Conservation (phyloP, 2,329 filamentous ascomycete genomes). For the Fusarium sp. region DNA sequence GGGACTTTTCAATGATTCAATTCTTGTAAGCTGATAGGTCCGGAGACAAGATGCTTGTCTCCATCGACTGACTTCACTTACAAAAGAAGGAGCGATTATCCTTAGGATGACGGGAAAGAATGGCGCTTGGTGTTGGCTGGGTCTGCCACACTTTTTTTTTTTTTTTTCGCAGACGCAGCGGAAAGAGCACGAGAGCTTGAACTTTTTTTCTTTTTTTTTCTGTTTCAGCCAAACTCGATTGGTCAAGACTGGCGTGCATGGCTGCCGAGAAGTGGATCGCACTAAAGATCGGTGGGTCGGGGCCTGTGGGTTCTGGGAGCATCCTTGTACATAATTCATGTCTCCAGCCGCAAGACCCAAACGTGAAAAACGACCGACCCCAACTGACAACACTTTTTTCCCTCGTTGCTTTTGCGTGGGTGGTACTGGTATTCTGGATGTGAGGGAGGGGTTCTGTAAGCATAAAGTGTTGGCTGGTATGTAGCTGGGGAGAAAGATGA, state of each 20-base stretch:
- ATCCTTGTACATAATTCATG: slow-evolving; percentile 25
- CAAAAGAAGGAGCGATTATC: slow-evolving; percentile 26
- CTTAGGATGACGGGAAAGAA: slow-evolving; percentile 15
- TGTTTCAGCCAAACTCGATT: slow-evolving; percentile 46
- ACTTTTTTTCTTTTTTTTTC: slow-evolving; percentile 45
- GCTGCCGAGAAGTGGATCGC: slow-evolving; percentile 47
- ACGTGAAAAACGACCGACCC: slow-evolving; percentile 15
- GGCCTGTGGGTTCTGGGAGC: slow-evolving; percentile 20
- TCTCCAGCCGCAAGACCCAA: slow-evolving; percentile 29
- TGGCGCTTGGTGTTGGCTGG: slow-evolving; percentile 3
- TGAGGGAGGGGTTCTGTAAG: slow-evolving; percentile 9
- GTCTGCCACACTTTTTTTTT: slow-evolving; percentile 16
- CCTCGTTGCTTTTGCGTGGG: neutral
- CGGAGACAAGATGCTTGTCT: slow-evolving; percentile 12
- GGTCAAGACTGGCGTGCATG: slow-evolving; percentile 47
- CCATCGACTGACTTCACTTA: slow-evolving; percentile 22
- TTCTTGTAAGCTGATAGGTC: slow-evolving; percentile 40
- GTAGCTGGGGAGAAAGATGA: slow-evolving; percentile 4
- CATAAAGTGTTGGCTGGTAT: slow-evolving; percentile 6
- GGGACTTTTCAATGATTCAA: slow-evolving; percentile 38
- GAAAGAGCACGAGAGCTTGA: slow-evolving; percentile 47
- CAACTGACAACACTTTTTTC: slow-evolving; percentile 2
- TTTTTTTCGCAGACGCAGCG: neutral
- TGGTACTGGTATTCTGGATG: neutral
- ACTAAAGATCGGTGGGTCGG: slow-evolving; percentile 46